phyloP scores from a whole-genome alignment of 2,329 filamentous ascomycete genomes.

The Chlorencoelia australis region DNA sequence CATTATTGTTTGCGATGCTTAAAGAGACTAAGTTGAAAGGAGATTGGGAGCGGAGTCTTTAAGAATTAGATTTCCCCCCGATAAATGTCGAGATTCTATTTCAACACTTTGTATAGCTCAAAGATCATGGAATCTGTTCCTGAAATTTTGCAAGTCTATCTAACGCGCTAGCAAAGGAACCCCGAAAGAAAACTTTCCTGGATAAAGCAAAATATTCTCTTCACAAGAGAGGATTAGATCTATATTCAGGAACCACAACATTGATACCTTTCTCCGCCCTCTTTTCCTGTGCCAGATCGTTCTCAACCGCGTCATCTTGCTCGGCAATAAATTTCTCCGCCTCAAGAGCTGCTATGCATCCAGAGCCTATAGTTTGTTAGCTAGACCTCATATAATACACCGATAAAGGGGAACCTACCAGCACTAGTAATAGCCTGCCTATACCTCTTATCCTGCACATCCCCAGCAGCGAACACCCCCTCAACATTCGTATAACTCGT shows the following conservation, averaged over 20 bases:
- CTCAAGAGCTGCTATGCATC: conserved; percentile 91
- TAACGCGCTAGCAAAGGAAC: neutral
- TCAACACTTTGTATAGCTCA: neutral
- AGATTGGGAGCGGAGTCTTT: too few species aligned
- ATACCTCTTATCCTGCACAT: conserved; percentile 98
- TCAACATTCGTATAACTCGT: conserved; percentile 79
- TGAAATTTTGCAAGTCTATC: neutral
- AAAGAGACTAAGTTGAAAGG: too few species aligned
- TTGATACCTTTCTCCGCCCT: conserved; percentile 34
- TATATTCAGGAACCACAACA: conserved; percentile 49
- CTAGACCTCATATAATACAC: conserved; percentile 5
- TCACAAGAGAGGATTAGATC: conserved; percentile 53
- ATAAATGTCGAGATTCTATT: too few species aligned
- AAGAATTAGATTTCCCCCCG: too few species aligned
- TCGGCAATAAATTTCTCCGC: conserved; percentile 90
- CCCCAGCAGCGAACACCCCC: conserved; percentile 92
- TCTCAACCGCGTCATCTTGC: conserved; percentile 24
- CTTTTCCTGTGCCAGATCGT: conserved; percentile 32
- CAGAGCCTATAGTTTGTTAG: conserved; percentile 52
- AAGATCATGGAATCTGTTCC: neutral
- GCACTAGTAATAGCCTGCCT: conserved; percentile 96
- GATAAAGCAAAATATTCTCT: conserved; percentile 3
- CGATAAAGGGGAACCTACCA: conserved; percentile 45
- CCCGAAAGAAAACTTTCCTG: neutral
- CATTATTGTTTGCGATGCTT: too few species aligned